Conservation (phyloP, 805 yeast genomes). For the Saccharomycopsis synnaedendra region DNA sequence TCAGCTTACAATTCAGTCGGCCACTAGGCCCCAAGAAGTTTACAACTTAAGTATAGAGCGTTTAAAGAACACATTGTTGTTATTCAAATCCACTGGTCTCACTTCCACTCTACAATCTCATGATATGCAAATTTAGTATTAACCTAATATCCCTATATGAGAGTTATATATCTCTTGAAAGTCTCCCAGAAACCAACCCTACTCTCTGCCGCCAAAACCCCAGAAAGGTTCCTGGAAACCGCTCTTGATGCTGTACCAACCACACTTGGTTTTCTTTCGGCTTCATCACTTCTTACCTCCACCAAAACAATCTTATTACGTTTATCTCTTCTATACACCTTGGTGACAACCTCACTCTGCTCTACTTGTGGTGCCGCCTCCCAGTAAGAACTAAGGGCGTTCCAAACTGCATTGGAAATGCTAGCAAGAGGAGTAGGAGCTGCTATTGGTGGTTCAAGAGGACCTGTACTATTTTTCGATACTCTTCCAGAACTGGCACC, state of each 20-base stretch:
- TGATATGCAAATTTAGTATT: too few relatives aligned
- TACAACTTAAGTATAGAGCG: too few relatives aligned
- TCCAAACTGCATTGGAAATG: constrained; percentile 3
- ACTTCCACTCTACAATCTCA: too few relatives aligned
- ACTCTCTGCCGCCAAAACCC: background rate
- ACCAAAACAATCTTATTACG: constrained; percentile 2
- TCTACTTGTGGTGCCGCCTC: background rate
- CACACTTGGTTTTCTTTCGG: background rate
- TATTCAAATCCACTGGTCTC: too few relatives aligned
- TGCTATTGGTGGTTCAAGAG: background rate
- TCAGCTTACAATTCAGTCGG: too few relatives aligned
- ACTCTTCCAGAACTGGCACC: too few relatives aligned
- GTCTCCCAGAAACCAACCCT: background rate
- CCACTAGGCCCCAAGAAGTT: too few relatives aligned
- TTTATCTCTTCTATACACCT: constrained; percentile 5
- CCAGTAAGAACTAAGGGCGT: constrained; percentile 5
- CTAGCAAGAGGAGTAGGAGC: background rate
- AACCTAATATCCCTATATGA: too few relatives aligned
- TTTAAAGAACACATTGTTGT: too few relatives aligned
- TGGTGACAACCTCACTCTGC: background rate
- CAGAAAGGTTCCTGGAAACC: background rate
- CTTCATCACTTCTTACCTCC: background rate
- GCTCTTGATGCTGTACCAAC: background rate
- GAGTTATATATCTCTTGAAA: background rate
- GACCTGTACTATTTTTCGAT: background rate